Conservation (phyloP, 139 green algal species). For the Microglena sp. region DNA sequence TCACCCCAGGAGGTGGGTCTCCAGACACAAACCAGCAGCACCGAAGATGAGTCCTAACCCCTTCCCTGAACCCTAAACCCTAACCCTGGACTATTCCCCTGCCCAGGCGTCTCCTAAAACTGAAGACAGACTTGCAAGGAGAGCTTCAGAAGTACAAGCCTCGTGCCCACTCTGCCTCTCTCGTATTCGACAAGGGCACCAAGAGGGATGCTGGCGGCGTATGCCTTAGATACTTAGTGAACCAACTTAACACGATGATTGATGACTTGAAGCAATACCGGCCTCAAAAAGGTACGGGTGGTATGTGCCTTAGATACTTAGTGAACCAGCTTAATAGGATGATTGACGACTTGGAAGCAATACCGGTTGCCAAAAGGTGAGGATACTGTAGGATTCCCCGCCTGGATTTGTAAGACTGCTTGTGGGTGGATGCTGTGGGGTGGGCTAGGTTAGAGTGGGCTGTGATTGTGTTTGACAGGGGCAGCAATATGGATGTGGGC, state of each 20-base stretch:
- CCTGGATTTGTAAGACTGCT: no score
- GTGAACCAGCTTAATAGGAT: constrained; percentile 9
- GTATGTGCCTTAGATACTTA: constrained; percentile 8
- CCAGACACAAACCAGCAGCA: no score
- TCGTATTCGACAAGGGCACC: constrained; percentile 6
- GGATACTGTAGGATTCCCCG: neutral
- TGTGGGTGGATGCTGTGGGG: no score
- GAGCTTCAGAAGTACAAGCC: constrained; percentile 20
- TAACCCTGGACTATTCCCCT: no score
- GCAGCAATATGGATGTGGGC: no score
- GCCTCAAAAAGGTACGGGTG: neutral
- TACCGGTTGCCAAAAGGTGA: constrained; percentile 5
- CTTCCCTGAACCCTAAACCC: no score
- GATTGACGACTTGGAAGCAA: constrained; percentile 3
- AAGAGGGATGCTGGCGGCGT: neutral
- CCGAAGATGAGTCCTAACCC: neutral
- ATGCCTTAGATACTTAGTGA: constrained; percentile 6
- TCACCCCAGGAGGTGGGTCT: no score
- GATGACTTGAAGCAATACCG: constrained; percentile 10
- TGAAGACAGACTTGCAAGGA: constrained; percentile 5
- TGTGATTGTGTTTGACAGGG: no score
- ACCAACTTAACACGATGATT: constrained; percentile 8
- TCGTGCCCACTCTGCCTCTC: neutral
- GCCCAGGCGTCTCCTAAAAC: neutral
- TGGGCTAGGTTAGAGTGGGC: no score